phyloP scores from a whole-genome alignment of 2,329 filamentous ascomycete genomes.

The Exserohilum rostratum region DNA sequence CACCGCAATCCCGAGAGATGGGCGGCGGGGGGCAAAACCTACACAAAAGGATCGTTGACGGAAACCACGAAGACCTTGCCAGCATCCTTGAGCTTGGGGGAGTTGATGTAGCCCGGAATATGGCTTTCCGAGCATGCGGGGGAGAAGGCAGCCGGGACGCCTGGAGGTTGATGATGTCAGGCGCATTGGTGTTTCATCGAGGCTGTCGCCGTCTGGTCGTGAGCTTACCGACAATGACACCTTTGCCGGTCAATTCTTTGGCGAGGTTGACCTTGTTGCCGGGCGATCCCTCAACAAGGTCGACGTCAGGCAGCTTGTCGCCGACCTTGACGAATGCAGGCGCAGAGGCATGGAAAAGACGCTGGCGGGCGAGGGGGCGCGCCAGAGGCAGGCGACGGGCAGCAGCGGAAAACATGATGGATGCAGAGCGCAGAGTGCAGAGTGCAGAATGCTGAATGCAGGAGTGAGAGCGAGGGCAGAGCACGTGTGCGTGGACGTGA shows the following conservation, averaged over 20 bases:
- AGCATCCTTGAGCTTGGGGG: conserved; percentile 76
- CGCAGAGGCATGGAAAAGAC: conserved; percentile 68
- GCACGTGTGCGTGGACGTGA: conserved; percentile 1
- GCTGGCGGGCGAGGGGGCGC: conserved; percentile 27
- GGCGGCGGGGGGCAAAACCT: conserved; percentile 52
- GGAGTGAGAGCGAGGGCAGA: not conserved
- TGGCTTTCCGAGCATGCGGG: conserved; percentile 72
- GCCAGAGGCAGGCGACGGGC: conserved; percentile 37
- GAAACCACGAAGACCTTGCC: conserved; percentile 88
- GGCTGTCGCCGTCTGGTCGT: not conserved
- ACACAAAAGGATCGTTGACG: conserved; percentile 96
- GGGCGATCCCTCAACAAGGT: conserved; percentile 83
- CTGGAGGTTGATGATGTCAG: conserved; percentile 21
- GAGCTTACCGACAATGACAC: conserved; percentile 69
- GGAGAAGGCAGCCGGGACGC: conserved; percentile 53
- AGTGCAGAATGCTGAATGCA: conserved; percentile 12
- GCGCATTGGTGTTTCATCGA: conserved; percentile 8
- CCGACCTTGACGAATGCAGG: conserved; percentile 73
- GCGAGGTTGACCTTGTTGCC: conserved; percentile 90
- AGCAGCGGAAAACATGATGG: conserved; percentile 30
- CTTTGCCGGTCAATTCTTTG: conserved; percentile 74
- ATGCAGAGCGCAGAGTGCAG: conserved; percentile 6
- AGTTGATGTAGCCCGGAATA: conserved; percentile 84
- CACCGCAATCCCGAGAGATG: not conserved
- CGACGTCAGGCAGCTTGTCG: conserved; percentile 77